Percentiles rank a stretch among this genome's conserved stretches.
Conservation (phyloP, 495 filamentous ascomycete species). For the Friedmanniomyces simplex region DNA sequence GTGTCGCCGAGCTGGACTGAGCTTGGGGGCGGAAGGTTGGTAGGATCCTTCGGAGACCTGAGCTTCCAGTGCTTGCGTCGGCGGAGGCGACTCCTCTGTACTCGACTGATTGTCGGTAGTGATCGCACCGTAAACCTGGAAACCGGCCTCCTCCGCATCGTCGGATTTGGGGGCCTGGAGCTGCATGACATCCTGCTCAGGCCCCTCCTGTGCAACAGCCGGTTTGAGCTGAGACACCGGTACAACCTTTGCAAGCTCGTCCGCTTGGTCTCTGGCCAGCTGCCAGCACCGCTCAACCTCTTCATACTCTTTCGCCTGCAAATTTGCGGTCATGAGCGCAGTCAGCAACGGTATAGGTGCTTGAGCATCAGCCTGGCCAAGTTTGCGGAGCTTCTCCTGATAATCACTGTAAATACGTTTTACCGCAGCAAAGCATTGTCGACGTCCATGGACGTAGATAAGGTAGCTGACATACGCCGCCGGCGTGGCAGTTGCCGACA, state of each 20-base stretch:
- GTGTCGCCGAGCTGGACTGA: constrained; percentile 42
- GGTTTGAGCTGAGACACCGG: background rate
- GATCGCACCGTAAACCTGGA: background rate
- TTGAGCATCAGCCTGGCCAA: constrained; percentile 14
- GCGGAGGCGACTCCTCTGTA: background rate
- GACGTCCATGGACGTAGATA: constrained; percentile 50
- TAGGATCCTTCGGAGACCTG: background rate
- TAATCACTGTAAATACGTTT: constrained; percentile 49
- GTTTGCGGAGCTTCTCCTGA: constrained; percentile 25
- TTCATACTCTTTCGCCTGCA: constrained; percentile 43
- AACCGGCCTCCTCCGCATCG: constrained; percentile 4
- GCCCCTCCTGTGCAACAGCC: background rate
- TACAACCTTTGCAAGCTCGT: constrained; percentile 32
- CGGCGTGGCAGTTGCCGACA: constrained; percentile 11
- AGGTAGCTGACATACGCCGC: constrained; percentile 48
- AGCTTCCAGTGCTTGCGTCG: background rate
- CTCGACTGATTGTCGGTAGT: background rate
- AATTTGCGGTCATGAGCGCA: constrained; percentile 54
- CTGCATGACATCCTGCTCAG: background rate
- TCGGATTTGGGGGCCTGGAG: background rate
- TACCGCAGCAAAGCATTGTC: constrained; percentile 44
- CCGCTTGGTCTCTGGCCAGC: constrained; percentile 44
- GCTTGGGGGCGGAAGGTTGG: background rate
- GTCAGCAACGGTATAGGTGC: constrained; percentile 50
- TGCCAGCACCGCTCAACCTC: constrained; percentile 58